Percentiles rank a stretch among this genome's conserved stretches.
These are phyloP conservation scores for Cytospora mali DNA, from an alignment of 2,329 filamentous ascomycete species.

Conservation along the genomic window DNA sequence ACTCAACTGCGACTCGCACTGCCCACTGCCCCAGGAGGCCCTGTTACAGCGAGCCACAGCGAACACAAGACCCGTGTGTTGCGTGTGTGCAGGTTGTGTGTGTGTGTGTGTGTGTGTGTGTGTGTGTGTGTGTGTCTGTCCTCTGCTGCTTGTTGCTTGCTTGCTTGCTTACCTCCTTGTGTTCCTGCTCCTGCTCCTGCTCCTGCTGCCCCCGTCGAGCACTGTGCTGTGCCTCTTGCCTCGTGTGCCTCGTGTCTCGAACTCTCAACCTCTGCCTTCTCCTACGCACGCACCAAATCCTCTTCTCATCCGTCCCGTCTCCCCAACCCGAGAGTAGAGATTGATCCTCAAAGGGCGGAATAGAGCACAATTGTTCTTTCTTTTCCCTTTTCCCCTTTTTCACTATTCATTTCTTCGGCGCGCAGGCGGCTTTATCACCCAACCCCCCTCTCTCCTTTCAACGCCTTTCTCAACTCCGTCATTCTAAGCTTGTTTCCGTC, in stretches of 20 bases:
- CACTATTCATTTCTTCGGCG: constrained; percentile 50
- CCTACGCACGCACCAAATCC: constrained; percentile 7
- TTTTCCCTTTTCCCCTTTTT: constrained; percentile 31
- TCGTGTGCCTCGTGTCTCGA: constrained; percentile 1
- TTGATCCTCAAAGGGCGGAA: constrained; percentile 30
- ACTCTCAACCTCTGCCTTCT: constrained; percentile 1
- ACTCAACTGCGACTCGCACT: not conserved
- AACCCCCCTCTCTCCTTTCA: constrained; percentile 16
- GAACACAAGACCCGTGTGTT: not conserved
- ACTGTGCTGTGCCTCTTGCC: constrained; percentile 1
- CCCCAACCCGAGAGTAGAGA: constrained; percentile 10
- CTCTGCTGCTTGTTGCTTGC: too few species aligned
- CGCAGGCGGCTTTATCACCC: constrained; percentile 25
- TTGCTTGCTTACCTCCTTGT: too few species aligned
- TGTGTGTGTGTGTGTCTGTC: not conserved
- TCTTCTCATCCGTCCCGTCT: constrained; percentile 27
- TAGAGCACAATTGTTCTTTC: constrained; percentile 24
- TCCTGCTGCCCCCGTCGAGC: not conserved
- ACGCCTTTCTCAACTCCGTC: constrained; percentile 22
- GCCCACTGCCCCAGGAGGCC: not conserved
- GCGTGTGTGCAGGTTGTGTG: not conserved
- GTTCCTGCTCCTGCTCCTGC: not conserved
- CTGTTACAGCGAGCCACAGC: not conserved
- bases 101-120: not conserved
- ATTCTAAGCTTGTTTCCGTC: constrained; percentile 30